phyloP scores from a whole-genome alignment of 257 asterid species.

The Fraxinus americana region DNA sequence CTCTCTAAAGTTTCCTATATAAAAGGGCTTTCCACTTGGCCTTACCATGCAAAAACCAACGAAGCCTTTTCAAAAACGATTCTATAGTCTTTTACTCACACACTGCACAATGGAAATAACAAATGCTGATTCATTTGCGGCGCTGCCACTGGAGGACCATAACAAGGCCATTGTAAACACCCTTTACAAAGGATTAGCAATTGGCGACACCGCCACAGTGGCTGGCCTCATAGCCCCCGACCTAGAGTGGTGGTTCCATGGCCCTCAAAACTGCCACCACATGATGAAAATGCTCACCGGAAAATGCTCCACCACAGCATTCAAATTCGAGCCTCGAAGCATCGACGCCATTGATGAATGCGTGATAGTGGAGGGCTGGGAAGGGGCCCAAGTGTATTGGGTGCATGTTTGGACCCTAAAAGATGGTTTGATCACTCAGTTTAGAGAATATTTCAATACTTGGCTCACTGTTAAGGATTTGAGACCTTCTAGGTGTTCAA shows the following conservation, averaged over 20 bases:
- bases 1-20: not conserved
- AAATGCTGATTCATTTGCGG: not conserved
- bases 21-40: not conserved
- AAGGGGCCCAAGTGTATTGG: slow-evolving; percentile 78
- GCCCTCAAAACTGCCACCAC: slow-evolving; percentile 86
- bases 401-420: slow-evolving; percentile 88
- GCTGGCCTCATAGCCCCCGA: slow-evolving; percentile 50
- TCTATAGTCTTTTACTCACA: too few species aligned
- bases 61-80: too few species aligned
- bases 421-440: slow-evolving; percentile 71
- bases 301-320: slow-evolving; percentile 38
- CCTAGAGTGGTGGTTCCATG: slow-evolving; percentile 98
- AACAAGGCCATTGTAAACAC: slow-evolving; percentile 46
- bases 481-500: slow-evolving; percentile 40
- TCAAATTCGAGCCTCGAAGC: slow-evolving; percentile 71
- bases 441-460: slow-evolving; percentile 89
- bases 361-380: slow-evolving; percentile 91
- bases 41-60: not conserved
- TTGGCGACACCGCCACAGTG: slow-evolving; percentile 34
- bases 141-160: slow-evolving; percentile 29
- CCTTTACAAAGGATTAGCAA: slow-evolving; percentile 61
- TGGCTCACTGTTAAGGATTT: slow-evolving; percentile 83
- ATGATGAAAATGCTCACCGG: slow-evolving; percentile 96
- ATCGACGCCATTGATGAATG: slow-evolving; percentile 56
- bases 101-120: not conserved